These are phyloP conservation scores for Fusarium guadeloupense DNA, from an alignment of 2,329 filamentous ascomycete species.

Conservation along the genomic window DNA sequence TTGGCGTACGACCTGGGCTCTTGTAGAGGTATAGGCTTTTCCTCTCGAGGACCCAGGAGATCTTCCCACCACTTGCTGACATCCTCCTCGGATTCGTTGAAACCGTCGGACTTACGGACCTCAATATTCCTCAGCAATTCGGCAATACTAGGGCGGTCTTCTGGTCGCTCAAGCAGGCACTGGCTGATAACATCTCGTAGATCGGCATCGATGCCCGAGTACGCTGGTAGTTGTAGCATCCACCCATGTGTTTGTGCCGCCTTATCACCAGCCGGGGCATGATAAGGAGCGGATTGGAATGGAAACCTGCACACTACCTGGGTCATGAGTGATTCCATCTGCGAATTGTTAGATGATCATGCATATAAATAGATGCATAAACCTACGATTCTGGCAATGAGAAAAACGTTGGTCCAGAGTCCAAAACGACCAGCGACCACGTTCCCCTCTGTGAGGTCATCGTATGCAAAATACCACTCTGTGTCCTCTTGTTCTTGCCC, in stretches of 20 bases:
- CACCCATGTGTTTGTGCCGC: constrained; percentile 37
- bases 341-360: constrained; percentile 4
- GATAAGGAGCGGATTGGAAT: constrained; percentile 10
- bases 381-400: constrained; percentile 42
- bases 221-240: constrained; percentile 17
- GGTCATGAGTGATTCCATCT: constrained; percentile 46
- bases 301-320: constrained; percentile 18
- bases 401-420: constrained; percentile 44
- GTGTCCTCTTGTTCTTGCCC: neutral
- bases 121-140: constrained; percentile 32
- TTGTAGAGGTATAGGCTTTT: neutral
- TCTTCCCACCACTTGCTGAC: constrained; percentile 33
- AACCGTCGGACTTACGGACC: constrained; percentile 31
- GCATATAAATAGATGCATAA: neutral
- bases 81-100: constrained; percentile 24
- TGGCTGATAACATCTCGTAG: constrained; percentile 36
- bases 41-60: constrained; percentile 9
- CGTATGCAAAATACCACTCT: constrained; percentile 16
- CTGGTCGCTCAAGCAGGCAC: constrained; percentile 42
- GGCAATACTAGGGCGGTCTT: constrained; percentile 40
- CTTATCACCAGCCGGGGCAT: neutral
- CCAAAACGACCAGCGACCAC: constrained; percentile 43
- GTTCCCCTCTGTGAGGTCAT: constrained; percentile 15
- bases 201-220: constrained; percentile 27
- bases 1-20: neutral